phyloP scores from a whole-genome alignment of 192 early-diverging fungal species.

The Mortierella antarctica region DNA sequence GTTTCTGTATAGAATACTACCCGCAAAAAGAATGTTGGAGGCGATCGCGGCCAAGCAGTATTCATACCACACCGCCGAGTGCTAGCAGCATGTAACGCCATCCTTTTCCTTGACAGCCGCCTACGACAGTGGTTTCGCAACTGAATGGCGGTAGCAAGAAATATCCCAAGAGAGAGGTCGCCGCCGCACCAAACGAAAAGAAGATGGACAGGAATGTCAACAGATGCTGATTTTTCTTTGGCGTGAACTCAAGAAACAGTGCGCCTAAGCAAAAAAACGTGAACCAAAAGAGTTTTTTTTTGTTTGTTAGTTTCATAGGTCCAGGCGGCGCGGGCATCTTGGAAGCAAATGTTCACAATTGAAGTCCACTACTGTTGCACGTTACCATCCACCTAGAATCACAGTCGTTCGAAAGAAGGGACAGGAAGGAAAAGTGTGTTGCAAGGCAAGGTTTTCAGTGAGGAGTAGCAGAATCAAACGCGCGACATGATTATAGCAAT shows the following conservation, averaged over 20 bases:
- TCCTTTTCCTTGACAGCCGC: slow-evolving; percentile 74
- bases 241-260: slow-evolving; percentile 88
- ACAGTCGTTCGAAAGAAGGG: neutral
- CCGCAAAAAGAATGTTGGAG: neutral
- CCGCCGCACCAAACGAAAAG: slow-evolving; percentile 84
- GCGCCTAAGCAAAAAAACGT: slow-evolving; percentile 62
- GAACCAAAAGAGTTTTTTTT: neutral
- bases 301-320: neutral
- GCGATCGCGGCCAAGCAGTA: too few species aligned
- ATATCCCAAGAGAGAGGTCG: slow-evolving; percentile 74
- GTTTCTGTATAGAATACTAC: too few species aligned
- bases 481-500: neutral
- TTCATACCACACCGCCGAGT: slow-evolving; percentile 59
- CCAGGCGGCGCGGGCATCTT: neutral
- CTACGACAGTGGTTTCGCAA: slow-evolving; percentile 67
- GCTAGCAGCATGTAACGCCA: slow-evolving; percentile 83
- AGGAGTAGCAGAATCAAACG: neutral
- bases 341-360: neutral
- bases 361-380: neutral
- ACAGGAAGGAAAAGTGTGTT: neutral
- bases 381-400: slow-evolving; percentile 35
- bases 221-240: slow-evolving; percentile 79
- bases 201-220: slow-evolving; percentile 88
- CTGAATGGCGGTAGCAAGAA: slow-evolving; percentile 73
- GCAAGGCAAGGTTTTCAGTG: neutral